These are phyloP conservation scores for Mycena epipterygia DNA, from an alignment of 768 basidiomycete species.

Conservation along the genomic window DNA sequence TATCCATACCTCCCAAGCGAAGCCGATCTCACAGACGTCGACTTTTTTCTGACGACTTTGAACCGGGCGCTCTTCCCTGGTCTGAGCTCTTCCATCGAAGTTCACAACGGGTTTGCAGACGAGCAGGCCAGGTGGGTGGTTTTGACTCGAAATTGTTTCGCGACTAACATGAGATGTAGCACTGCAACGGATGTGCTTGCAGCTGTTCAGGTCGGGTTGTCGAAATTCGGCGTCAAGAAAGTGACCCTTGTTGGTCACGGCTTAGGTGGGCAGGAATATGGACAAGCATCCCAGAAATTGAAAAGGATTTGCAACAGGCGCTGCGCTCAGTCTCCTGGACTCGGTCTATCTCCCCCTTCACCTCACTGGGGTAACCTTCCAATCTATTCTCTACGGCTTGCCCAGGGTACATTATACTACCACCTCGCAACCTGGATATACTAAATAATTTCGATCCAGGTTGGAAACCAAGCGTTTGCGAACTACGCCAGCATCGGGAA, in stretches of 20 bases:
- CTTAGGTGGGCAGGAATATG: constrained; percentile 39
- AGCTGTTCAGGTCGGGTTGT: constrained; percentile 54
- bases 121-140: constrained; percentile 56
- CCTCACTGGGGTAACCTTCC: constrained; percentile 56
- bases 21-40: constrained; percentile 54
- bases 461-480: constrained; percentile 72
- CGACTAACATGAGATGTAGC: constrained; percentile 37
- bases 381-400: constrained; percentile 57
- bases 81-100: constrained; percentile 51
- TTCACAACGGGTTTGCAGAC: constrained; percentile 58
- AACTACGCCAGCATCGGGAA: constrained; percentile 64
- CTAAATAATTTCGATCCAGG: constrained; percentile 43
- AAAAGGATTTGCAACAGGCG: constrained; percentile 40
- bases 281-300: background rate
- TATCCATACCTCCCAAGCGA: constrained; percentile 41
- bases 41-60: constrained; percentile 48
- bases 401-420: constrained; percentile 51
- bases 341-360: constrained; percentile 65
- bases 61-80: constrained; percentile 60
- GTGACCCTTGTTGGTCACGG: constrained; percentile 62
- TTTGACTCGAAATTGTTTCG: background rate
- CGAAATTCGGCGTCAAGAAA: constrained; percentile 45
- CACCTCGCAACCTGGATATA: background rate
- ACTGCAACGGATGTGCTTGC: constrained; percentile 55
- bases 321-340: constrained; percentile 60